Evolutionary conservation across 345 rosid genomes (phyloP), one percentile per base, ranked within the genome.

Genomic region (Ceriops zippeliana): DNA sequence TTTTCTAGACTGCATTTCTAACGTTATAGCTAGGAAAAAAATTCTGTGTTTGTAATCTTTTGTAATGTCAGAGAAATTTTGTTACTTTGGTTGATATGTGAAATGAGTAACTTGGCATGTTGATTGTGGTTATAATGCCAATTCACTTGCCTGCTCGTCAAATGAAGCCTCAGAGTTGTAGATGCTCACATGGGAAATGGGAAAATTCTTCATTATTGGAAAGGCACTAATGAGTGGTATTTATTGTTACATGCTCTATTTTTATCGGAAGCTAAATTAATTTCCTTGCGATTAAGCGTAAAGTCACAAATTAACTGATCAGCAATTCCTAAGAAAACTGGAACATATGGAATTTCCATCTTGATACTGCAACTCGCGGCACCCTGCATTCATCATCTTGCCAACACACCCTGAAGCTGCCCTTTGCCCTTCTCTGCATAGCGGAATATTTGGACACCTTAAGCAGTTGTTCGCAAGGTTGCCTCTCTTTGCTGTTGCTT

Each of bases 401-500:
- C 47, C 1, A 38, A 10, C 63, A 57, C 90, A 84, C 31, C 79
- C 83, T 31, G 83, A 67, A 66, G 64, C 63, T 6, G 85, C 74
- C 74, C 80, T 78, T 67, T 86, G 90, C 52, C 72, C 60, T 66
- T 84, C 89, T 31, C 65, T 69, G 75, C 90, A 88, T 62, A 83
- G 66, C n/a, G 65, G 30, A 70, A 78, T 63, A 30, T 66, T 72
- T 61, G 85, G 84, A 58, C 90, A 84, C 37, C 61, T 75, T 24
- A 80, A 75, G 74, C 90, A 83, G 73, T 86, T 88, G 60, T 67
- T 80, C 3, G 85, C 83, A 70, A 88, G 82, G 70, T 78, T 88
- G 56, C 87, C 87, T 80, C 61, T 80, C 26, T 75, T 74, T 53
- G 89, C 5, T 42, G 70, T 22, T 11, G 32, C 32, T 35, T 24